Base-by-base conservation (phyloP, 2,329 filamentous ascomycete species). In the Ramichloridium luteum region DNA sequence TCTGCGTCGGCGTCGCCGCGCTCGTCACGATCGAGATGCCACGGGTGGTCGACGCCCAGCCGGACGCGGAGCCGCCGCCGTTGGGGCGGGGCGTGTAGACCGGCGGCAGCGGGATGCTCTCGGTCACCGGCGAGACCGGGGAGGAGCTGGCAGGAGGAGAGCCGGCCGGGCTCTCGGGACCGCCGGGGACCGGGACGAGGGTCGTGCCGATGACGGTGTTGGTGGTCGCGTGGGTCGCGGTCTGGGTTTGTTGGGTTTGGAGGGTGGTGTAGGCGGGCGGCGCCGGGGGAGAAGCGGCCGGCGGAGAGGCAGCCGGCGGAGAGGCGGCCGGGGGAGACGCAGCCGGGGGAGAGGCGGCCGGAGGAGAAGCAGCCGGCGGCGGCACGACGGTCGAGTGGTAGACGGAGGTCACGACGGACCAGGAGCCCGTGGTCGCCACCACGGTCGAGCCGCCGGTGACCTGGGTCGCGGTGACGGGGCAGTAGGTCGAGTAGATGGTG, bases 401-500 rank as follows among this genome's bases (percentile, higher is more conserved):
- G 20, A n/a, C 8, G 20, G n/a, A 8, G 20, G 8, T 23, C n/a
- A n/a, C 8, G 8, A 23, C 8, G 20, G 20, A 23, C 8, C 8
- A 23, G 20, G 20, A 23, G 20, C 20, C 20, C 8, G n/a, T n/a
- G n/a, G n/a, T n/a, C n/a, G n/a, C n/a, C n/a, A n/a, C n/a, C n/a
- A 34, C 25, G 3, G 36, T 41, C n/a, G 34, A 31, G 23, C 39
- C 39, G 25, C 35, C 30, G 9, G 27, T 31, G 13, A 34, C 28
- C 20, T 30, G 12, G n/a, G 39, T 42, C 25, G 27, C 26, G 11
- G 35, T 40, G 9, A 28, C 30, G 14, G 32, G 30, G 28, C 37
- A 43, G 28, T 36, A 27, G 13, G 31, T 40, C 3, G 40, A 39
- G 30, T 22, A 36, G 28, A 30, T 28, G 4, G 37, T 40, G 9